Evolutionary conservation across 495 filamentous ascomycete species (phyloP), one percentile per base, ranked within the genome.

Genomic region (Podospora fimiseda): DNA sequence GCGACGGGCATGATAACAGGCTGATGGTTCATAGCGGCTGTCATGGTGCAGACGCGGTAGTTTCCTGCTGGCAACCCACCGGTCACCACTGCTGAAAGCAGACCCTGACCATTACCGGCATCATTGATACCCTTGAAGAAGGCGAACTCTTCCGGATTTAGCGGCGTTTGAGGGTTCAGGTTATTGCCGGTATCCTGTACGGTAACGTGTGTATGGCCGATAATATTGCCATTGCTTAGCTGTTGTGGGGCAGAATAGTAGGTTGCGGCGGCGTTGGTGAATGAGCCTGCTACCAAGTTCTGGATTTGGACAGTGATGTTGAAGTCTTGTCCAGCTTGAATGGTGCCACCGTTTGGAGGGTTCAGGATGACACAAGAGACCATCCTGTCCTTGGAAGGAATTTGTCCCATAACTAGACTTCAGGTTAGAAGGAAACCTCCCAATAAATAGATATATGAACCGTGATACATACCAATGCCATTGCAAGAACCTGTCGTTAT

Each of bases 191-290:
- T 52, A 47, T 75, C 64, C 54, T 85, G 81, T 15, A 83, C 67
- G 8, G 80, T 83, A 30, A 84, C 71, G 60, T 84, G 80, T 22
- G 77, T 76, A 59, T 84, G 81, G 5, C 81, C 81, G 51, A 82
- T 65, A 36, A 83, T 60, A 3, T 66, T 63, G 9, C 63, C 63
- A 33, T 55, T 18, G 69, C 67, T 49, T 9, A 85, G 66, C 2
- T 56, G 50, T 59, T 85, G 81, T 16, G 81, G 81, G 9, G 78
- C 76, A 24, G 74, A 56, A 54, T 83, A 85, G 58, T 84, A 85
- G 24, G 77, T 77, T 1, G 70, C 63, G n/a, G 60, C 61, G 24
- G 75, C 68, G 56, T 83, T 77, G 41, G 76, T 77, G 57, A 85
- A 84, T 27, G 74, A 71, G 38, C 81, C 81, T 40, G 81, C 72